Percentiles rank a stretch among this genome's conserved stretches.
Evolutionary conservation across 148 eudicot genomes (phyloP).

Genomic region (Camellia lanceoleosa): DNA sequence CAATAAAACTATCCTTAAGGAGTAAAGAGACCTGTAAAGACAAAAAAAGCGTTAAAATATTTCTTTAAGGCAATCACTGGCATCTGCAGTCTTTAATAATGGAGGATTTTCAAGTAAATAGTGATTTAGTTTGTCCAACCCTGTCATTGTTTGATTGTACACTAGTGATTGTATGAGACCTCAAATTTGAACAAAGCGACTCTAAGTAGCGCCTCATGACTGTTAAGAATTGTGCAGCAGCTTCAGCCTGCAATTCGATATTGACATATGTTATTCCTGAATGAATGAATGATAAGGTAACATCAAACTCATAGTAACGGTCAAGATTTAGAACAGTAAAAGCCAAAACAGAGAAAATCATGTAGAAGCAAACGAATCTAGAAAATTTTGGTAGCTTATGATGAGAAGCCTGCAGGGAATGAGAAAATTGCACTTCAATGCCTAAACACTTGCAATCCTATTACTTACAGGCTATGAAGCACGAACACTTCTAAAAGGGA

Average conservation of each 20-base stretch:
- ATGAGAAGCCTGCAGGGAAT: constrained; percentile 2
- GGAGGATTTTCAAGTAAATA: background rate
- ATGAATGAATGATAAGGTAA: background rate
- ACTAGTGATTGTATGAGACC: constrained; percentile 85
- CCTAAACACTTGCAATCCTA: background rate
- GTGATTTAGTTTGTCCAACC: constrained; percentile 39
- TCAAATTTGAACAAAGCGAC: constrained; percentile 72
- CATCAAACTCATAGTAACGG: constrained; percentile 4
- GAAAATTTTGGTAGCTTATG: background rate
- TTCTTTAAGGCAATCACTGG: constrained; percentile 4
- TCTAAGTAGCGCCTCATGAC: constrained; percentile 77
- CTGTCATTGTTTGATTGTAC: constrained; percentile 85
- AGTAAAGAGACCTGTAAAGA: constrained; percentile 80
- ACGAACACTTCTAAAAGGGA: too few species aligned
- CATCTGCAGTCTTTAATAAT: background rate
- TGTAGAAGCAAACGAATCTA: background rate
- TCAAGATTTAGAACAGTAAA: constrained; percentile 8
- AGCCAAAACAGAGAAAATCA: background rate
- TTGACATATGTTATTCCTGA: background rate
- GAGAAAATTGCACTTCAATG: background rate
- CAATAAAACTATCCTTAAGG: constrained; percentile 85
- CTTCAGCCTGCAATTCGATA: constrained; percentile 61
- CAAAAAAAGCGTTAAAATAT: background rate
- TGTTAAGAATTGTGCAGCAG: constrained; percentile 59
- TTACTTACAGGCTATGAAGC: too few species aligned